Conservation (phyloP, 495 filamentous ascomycete species). For the Neurospora sp. region DNA sequence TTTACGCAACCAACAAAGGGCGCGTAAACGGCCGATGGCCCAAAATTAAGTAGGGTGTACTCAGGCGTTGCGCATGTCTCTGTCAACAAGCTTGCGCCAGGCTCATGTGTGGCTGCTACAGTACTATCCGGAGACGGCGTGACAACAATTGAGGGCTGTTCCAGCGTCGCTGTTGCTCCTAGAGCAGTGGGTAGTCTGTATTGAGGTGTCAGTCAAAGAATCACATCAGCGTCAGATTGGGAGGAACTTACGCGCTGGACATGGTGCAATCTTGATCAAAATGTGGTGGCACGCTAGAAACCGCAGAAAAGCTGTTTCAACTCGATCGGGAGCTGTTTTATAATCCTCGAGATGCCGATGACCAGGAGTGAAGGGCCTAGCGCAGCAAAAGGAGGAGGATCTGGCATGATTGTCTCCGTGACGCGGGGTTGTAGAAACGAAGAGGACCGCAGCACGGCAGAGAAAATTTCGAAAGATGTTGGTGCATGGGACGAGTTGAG, state of each 20-base stretch:
- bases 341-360: background rate
- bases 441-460: background rate
- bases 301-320: background rate
- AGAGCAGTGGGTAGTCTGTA: background rate
- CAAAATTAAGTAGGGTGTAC: conserved; percentile 11
- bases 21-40: conserved; percentile 7
- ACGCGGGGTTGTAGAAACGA: background rate
- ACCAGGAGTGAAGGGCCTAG: background rate
- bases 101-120: background rate
- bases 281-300: background rate
- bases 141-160: background rate
- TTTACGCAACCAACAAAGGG: conserved; percentile 17
- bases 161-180: background rate
- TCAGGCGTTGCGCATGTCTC: conserved; percentile 10
- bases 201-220: background rate
- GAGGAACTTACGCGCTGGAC: background rate
- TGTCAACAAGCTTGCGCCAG: background rate
- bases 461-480: background rate
- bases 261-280: background rate
- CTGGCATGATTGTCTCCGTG: background rate
- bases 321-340: background rate
- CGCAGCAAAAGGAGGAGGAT: background rate
- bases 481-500: background rate
- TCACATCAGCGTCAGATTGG: background rate
- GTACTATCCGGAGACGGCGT: background rate